These are phyloP conservation scores for Termitomyces sp. DNA, from an alignment of 768 basidiomycete genomes.

Conservation along the genomic window DNA sequence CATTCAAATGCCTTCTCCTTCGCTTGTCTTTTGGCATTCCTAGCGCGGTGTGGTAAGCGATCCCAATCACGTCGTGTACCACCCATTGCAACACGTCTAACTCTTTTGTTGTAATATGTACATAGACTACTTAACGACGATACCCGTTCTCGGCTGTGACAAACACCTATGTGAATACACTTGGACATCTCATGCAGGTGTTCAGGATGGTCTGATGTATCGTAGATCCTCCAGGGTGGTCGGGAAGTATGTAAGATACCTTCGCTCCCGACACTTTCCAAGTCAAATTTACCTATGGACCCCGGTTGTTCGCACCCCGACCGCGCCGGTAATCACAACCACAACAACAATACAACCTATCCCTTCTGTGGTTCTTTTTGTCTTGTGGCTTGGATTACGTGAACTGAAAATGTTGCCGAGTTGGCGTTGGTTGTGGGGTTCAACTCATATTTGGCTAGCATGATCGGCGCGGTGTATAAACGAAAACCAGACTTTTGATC, in stretches of 20 bases:
- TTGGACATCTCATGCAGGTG: background rate
- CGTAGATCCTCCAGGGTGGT: background rate
- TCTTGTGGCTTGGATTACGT: background rate
- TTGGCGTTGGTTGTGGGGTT: background rate
- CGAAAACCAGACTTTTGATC: no score
- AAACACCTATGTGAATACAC: no score
- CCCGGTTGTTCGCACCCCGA: no score
- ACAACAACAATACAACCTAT: no score
- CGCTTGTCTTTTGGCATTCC: no score
- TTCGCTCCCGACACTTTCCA: background rate
- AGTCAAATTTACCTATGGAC: background rate
- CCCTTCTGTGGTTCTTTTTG: background rate
- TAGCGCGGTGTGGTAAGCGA: background rate
- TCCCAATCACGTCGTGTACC: background rate
- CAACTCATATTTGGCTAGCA: background rate
- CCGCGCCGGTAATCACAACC: no score
- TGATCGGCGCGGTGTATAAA: background rate
- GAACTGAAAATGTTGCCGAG: background rate
- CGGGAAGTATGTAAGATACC: background rate
- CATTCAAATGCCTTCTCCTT: no score
- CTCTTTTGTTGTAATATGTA: background rate
- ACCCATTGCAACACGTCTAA: background rate
- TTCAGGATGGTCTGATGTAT: background rate
- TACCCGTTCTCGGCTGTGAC: background rate
- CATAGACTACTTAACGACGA: background rate